A percentile compares a stretch with the other conserved stretches of the same genome.
phyloP scores from a whole-genome alignment of 108 stramenopile genomes.

The Cyclotella sp. region DNA sequence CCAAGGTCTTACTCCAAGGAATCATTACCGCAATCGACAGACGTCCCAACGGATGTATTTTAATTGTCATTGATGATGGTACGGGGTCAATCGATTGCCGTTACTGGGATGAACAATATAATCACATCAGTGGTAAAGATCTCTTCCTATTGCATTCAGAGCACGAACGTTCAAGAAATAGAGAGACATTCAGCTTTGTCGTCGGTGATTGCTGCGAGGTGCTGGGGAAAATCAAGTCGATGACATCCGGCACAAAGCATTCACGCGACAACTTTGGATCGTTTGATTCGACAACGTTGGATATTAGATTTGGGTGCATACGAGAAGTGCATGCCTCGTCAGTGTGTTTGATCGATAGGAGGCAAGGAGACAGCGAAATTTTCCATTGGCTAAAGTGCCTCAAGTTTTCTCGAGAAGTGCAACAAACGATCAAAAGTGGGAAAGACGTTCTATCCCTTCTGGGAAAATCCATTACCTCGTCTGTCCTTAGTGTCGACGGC shows the following conservation, averaged over 20 bases:
- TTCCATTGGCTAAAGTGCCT: conserved; percentile 57
- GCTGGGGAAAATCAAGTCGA: conserved; percentile 64
- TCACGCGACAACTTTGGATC: conserved; percentile 42
- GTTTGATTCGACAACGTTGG: conserved; percentile 23
- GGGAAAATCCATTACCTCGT: conserved; percentile 22
- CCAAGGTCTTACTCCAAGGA: conserved; percentile 71
- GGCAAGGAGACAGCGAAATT: conserved; percentile 29
- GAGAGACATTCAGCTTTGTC: conserved; percentile 22
- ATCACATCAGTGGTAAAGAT: conserved; percentile 20
- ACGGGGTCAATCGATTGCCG: conserved; percentile 83
- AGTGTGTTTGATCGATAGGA: conserved; percentile 18
- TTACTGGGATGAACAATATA: conserved; percentile 49
- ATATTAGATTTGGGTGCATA: conserved; percentile 46
- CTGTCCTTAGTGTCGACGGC: conserved; percentile 17
- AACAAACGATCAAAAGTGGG: conserved; percentile 24
- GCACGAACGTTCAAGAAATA: conserved; percentile 2
- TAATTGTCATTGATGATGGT: conserved; percentile 85
- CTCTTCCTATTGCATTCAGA: conserved; percentile 30
- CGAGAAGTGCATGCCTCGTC: conserved; percentile 56
- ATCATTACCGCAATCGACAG: conserved; percentile 60
- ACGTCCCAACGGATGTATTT: conserved; percentile 56
- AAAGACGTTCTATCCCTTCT: conserved; percentile 39
- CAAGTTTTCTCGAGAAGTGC: conserved; percentile 23
- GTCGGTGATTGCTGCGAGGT: conserved; percentile 68
- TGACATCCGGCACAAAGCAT: conserved; percentile 35